Conservation (phyloP, 306 rosid species). For the Ammopiptanthus mongolicus region DNA sequence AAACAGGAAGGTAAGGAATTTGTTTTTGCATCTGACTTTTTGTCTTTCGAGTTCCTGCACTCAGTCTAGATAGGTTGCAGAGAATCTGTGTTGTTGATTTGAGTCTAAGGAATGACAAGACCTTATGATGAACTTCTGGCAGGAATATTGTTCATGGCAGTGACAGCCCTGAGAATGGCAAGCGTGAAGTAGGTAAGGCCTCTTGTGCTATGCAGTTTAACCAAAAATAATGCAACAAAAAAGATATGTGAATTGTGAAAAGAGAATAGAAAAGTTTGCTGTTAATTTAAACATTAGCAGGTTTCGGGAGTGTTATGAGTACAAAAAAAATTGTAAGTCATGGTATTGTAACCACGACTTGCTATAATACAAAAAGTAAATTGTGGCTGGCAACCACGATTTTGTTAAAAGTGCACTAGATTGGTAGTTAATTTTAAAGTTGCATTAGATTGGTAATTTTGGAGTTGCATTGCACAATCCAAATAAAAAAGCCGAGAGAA, state of each 20-base stretch:
- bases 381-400: too few species aligned
- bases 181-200: constrained; percentile 79
- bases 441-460: too few species aligned
- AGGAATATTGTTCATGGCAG: constrained; percentile 97
- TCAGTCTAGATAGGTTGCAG: background rate
- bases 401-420: too few species aligned
- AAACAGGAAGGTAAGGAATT: constrained; percentile 77
- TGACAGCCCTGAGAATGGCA: constrained; percentile 96
- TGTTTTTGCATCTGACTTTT: constrained; percentile 11
- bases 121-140: constrained; percentile 34
- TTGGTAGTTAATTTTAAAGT: too few species aligned
- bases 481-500: background rate
- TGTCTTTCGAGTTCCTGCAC: background rate
- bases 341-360: too few species aligned
- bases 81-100: background rate
- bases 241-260: background rate
- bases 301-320: background rate
- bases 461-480: too few species aligned
- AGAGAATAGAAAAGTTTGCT: background rate
- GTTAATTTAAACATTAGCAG: background rate
- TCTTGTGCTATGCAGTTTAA: background rate
- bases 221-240: background rate
- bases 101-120: constrained; percentile 10
- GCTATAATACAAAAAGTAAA: too few species aligned
- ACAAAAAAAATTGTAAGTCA: background rate